Conservation (phyloP, 2,329 filamentous ascomycete species). For the Chrysosporium keratinophilum region DNA sequence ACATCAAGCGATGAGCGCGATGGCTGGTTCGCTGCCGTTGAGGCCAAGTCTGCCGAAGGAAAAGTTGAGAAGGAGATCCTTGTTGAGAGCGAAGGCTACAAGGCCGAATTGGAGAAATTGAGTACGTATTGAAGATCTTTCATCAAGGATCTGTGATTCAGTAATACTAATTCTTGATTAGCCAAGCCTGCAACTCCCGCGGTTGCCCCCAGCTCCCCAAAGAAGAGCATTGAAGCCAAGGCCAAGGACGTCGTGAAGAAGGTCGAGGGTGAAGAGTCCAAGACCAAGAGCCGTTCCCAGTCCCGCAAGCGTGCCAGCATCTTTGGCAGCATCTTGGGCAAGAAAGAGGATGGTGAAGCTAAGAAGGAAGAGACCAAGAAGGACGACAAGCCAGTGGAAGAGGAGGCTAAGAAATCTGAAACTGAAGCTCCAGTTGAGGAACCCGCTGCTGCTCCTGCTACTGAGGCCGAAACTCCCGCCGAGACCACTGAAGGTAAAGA, state of each 20-base stretch:
- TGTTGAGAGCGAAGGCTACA: conserved; percentile 74
- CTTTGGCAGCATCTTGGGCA: conserved; percentile 48
- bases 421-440: conserved; percentile 37
- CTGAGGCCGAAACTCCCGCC: conserved; percentile 27
- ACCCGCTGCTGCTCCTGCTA: conserved; percentile 24
- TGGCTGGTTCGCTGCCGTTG: conserved; percentile 79
- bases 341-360: conserved; percentile 48
- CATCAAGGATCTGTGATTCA: not conserved
- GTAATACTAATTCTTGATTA: conserved; percentile 18
- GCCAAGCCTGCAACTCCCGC: conserved; percentile 35
- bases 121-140: conserved; percentile 46
- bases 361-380: conserved; percentile 22
- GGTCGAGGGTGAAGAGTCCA: conserved; percentile 35
- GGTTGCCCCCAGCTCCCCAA: conserved; percentile 19
- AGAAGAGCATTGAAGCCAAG: conserved; percentile 21
- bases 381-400: conserved; percentile 35
- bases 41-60: conserved; percentile 72
- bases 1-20: conserved; percentile 64
- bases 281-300: conserved; percentile 46
- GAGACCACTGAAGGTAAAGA: conserved; percentile 30
- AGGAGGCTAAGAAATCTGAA: conserved; percentile 25
- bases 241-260: conserved; percentile 23
- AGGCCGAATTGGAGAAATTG: conserved; percentile 66
- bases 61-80: conserved; percentile 68
- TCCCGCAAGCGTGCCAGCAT: conserved; percentile 52